Evolutionary conservation across 2,329 filamentous ascomycete genomes (phyloP).

Genomic region (Alternaria burnsii): DNA sequence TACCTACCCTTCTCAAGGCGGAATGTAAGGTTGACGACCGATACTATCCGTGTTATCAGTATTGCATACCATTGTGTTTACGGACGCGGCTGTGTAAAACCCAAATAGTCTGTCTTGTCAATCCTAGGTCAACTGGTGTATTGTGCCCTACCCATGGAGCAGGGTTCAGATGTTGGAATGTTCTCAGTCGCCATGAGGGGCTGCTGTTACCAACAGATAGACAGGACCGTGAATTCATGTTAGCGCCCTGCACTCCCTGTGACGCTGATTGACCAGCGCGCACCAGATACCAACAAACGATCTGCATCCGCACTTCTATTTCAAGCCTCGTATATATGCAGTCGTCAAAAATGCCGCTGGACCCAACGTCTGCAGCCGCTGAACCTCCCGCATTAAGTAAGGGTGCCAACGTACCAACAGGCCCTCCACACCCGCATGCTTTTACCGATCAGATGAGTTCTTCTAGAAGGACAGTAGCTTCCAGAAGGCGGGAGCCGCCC

Average conservation of each 20-base stretch:
- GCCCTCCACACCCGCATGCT: not conserved
- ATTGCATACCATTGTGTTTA: not conserved
- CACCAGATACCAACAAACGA: not conserved
- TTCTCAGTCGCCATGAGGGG: not conserved
- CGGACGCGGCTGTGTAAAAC: not conserved
- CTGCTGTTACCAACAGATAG: not conserved
- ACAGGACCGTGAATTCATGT: not conserved
- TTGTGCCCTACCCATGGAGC: not conserved
- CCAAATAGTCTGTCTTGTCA: not conserved
- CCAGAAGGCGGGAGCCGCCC: not conserved
- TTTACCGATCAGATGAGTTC: slow-evolving; percentile 2
- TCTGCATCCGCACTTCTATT: slow-evolving; percentile 4
- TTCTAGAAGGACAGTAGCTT: slow-evolving; percentile 2
- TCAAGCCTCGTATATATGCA: slow-evolving; percentile 4
- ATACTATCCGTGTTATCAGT: not conserved
- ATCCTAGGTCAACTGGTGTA: not conserved
- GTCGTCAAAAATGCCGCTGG: not conserved
- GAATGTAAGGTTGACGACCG: not conserved
- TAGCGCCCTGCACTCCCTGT: not conserved
- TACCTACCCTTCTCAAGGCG: not conserved
- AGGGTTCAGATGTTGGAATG: not conserved
- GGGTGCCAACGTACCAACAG: not conserved
- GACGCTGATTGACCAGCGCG: not conserved
- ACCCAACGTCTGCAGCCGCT: slow-evolving; percentile 1
- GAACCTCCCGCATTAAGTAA: slow-evolving; percentile 1